Conservation (phyloP, 441 rosid genomes). For the Pelargonium myrrhifolium region DNA sequence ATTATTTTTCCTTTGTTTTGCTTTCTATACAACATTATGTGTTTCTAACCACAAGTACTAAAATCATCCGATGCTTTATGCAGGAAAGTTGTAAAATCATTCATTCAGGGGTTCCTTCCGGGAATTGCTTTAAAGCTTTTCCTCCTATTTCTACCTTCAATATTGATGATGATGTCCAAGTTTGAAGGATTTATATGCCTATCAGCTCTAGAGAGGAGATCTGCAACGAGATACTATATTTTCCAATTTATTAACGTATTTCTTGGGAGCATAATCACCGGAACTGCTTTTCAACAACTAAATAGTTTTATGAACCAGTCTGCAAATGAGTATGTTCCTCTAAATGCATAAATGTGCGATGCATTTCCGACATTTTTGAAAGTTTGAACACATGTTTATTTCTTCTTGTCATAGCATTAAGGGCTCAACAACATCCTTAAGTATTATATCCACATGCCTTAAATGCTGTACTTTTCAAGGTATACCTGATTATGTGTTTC, state of each 20-base stretch:
- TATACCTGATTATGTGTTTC: too few relatives aligned
- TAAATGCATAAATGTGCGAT: conserved; percentile 1
- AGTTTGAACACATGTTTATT: too few relatives aligned
- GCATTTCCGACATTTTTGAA: background rate
- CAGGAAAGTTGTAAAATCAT: conserved; percentile 60
- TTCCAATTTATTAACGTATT: conserved; percentile 80
- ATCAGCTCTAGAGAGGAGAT: conserved; percentile 75
- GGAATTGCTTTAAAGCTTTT: conserved; percentile 90
- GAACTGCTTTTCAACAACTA: conserved; percentile 83
- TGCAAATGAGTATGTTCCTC: conserved; percentile 46
- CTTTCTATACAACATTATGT: background rate
- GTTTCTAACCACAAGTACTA: background rate
- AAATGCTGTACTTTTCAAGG: too few relatives aligned
- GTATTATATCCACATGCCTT: background rate
- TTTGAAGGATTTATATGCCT: conserved; percentile 76
- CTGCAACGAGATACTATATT: conserved; percentile 76
- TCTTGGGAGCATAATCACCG: conserved; percentile 59
- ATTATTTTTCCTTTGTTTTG: background rate
- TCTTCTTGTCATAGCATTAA: too few relatives aligned
- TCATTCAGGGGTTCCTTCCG: conserved; percentile 77
- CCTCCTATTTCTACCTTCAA: conserved; percentile 79
- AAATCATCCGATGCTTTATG: conserved; percentile 9
- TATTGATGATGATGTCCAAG: conserved; percentile 90
- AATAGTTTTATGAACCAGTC: conserved; percentile 55
- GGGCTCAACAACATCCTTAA: background rate